A percentile compares a stretch with the other conserved stretches of the same genome.
Conservation (phyloP, 805 yeast genomes). For the Saccharomycopsis oosterbeekiorum region DNA sequence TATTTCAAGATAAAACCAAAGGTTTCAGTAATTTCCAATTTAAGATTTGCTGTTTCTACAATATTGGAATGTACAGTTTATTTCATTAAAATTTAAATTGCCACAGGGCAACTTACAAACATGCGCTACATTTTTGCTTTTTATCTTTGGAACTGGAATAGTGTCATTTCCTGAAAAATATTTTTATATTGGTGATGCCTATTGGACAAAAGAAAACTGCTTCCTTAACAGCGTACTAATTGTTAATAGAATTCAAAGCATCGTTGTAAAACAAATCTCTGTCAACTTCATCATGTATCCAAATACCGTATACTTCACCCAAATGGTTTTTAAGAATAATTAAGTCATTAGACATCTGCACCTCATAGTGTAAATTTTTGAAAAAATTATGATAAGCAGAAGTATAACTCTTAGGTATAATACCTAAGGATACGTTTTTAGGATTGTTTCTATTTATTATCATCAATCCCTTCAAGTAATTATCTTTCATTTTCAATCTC, state of each 20-base stretch:
- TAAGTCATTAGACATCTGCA: constrained; percentile 59
- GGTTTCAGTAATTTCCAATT: no score
- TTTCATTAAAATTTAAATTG: no score
- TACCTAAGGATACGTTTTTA: constrained; percentile 62
- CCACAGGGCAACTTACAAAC: no score
- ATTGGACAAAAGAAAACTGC: background rate
- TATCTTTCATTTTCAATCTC: constrained; percentile 21
- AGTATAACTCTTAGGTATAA: constrained; percentile 45
- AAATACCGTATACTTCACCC: constrained; percentile 67
- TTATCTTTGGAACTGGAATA: no score
- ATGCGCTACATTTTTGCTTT: no score
- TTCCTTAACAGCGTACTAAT: background rate
- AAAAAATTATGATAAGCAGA: constrained; percentile 31
- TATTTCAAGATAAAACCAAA: no score
- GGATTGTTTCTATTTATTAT: constrained; percentile 60
- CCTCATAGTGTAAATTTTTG: constrained; percentile 28
- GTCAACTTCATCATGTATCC: constrained; percentile 66
- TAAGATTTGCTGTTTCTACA: no score
- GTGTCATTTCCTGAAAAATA: background rate
- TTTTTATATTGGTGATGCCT: background rate
- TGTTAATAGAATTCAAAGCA: constrained; percentile 23
- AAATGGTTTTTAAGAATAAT: constrained; percentile 57
- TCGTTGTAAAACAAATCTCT: constrained; percentile 48
- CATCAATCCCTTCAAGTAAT: constrained; percentile 57
- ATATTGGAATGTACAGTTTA: no score